Conservation (phyloP, 257 asterid genomes). For the Scutellaria barbata region DNA sequence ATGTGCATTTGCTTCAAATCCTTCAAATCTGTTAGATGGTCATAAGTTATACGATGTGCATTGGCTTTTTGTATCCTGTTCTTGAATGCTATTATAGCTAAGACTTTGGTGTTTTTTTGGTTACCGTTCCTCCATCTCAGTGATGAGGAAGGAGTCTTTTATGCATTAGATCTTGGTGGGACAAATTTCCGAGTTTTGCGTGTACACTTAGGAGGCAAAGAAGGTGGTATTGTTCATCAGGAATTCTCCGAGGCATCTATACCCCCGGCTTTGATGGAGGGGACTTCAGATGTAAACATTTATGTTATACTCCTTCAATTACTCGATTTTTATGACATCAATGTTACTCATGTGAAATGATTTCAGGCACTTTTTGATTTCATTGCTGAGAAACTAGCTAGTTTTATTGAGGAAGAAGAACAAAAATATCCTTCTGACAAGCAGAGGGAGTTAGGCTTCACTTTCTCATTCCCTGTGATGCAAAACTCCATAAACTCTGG, state of each 20-base stretch:
- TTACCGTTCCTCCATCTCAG: conserved; percentile 41
- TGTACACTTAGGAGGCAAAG: conserved; percentile 83
- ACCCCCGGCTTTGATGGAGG: conserved; percentile 85
- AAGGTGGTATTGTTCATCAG: conserved; percentile 66
- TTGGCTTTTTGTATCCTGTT: neutral
- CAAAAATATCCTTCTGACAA: conserved; percentile 56
- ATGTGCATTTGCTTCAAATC: too few species aligned
- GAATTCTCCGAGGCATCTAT: conserved; percentile 86
- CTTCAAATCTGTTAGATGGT: neutral
- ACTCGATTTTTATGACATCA: neutral
- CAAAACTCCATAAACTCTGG: conserved; percentile 83
- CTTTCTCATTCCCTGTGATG: conserved; percentile 86
- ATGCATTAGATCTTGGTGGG: conserved; percentile 97
- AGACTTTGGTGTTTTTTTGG: conserved; percentile 11
- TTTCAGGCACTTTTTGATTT: conserved; percentile 76
- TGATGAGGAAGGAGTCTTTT: conserved; percentile 86
- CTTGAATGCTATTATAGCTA: conserved; percentile 23
- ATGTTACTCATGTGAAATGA: neutral
- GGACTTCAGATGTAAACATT: conserved; percentile 57
- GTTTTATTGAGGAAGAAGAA: conserved; percentile 64
- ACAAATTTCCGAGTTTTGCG: conserved; percentile 92
- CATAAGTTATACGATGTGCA: conserved; percentile 7
- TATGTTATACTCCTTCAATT: neutral
- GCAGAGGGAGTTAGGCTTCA: conserved; percentile 78
- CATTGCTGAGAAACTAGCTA: conserved; percentile 66